Evolutionary conservation across 306 rosid genomes (phyloP).

Genomic region (Astragalus glycyphyllos): DNA sequence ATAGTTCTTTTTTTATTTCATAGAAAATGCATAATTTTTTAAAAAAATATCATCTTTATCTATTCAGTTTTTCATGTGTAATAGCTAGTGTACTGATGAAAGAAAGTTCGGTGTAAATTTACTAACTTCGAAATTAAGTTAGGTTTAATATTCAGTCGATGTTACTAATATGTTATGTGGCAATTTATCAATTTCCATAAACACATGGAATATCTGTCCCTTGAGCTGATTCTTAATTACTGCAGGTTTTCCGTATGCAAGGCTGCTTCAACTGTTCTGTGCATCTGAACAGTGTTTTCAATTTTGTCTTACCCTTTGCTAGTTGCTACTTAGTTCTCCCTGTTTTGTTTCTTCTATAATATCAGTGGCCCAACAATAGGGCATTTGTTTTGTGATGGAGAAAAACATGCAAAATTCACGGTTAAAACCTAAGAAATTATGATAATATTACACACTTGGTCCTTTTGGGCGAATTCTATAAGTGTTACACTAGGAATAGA

Average conservation of each 20-base stretch:
- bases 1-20: background rate
- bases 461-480: no score
- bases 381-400: background rate
- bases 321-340: slow-evolving; percentile 13
- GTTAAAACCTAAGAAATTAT: background rate
- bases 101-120: slow-evolving; percentile 8
- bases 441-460: background rate
- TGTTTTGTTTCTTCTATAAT: slow-evolving; percentile 6
- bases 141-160: no score
- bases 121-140: slow-evolving; percentile 10
- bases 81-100: background rate
- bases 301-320: slow-evolving; percentile 42
- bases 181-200: no score
- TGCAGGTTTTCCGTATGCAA: slow-evolving; percentile 37
- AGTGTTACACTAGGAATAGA: no score
- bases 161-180: no score
- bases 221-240: slow-evolving; percentile 21
- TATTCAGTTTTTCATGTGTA: background rate
- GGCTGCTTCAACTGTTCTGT: slow-evolving; percentile 48
- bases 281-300: slow-evolving; percentile 45
- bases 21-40: no score
- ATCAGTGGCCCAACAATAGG: background rate
- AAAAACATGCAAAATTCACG: background rate
- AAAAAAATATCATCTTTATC: background rate
- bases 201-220: slow-evolving; percentile 42